Conservation (phyloP, 805 yeast genomes). For the Ogataea kodamae region DNA sequence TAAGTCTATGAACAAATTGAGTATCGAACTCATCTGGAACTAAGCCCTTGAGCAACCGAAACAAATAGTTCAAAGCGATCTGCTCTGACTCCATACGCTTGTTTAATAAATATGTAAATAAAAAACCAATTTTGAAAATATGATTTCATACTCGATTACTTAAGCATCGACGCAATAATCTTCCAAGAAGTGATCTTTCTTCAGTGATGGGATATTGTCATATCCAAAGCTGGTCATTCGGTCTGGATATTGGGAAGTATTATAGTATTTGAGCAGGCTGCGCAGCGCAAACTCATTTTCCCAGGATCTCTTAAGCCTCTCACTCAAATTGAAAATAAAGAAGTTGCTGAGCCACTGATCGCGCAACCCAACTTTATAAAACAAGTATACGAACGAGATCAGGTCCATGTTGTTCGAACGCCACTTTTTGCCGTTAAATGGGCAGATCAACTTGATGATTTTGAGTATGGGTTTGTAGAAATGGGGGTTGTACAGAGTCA, state of each 20-base stretch:
- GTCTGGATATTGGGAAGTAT: constrained; percentile 51
- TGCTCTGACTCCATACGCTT: constrained; percentile 23
- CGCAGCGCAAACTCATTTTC: constrained; percentile 85
- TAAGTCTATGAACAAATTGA: constrained; percentile 11
- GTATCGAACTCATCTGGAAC: constrained; percentile 15
- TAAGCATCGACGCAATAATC: constrained; percentile 33
- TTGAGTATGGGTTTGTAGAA: constrained; percentile 69
- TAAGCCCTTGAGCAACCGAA: constrained; percentile 18
- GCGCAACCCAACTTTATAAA: constrained; percentile 63
- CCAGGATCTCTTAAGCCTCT: constrained; percentile 69
- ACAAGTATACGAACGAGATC: constrained; percentile 79
- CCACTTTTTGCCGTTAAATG: constrained; percentile 94
- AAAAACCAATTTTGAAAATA: too few relatives aligned
- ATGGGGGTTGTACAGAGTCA: constrained; percentile 57
- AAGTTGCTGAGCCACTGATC: constrained; percentile 92
- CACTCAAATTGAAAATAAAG: constrained; percentile 69
- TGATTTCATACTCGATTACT: not conserved
- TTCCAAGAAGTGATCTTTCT: constrained; percentile 33
- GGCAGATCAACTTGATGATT: constrained; percentile 73
- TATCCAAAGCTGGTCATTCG: constrained; percentile 60
- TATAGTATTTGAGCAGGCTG: constrained; percentile 74
- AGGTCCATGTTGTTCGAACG: constrained; percentile 89
- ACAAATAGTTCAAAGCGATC: constrained; percentile 20
- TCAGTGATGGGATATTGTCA: constrained; percentile 27
- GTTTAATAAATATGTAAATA: constrained; percentile 4